Percentiles rank a stretch among this genome's conserved stretches.
Evolutionary conservation across 2,329 filamentous ascomycete species (phyloP).

Genomic region (Fusarium buxicola): DNA sequence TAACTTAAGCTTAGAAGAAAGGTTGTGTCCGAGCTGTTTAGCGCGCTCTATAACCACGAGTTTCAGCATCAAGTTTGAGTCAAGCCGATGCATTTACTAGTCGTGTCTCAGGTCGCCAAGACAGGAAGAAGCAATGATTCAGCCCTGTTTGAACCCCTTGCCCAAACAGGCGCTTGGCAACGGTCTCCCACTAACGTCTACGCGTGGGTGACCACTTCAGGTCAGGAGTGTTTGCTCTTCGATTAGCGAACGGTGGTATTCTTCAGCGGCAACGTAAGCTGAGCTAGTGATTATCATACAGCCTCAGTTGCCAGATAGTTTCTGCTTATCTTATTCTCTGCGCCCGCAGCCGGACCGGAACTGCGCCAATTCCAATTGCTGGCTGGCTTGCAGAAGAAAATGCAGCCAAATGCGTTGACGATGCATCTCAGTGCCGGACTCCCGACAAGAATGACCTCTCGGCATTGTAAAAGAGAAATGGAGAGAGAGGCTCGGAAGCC

Average conservation of each 20-base stretch:
- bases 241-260: not conserved
- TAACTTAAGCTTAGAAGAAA: constrained; percentile 11
- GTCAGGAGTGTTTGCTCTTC: not conserved
- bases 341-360: constrained; percentile 4
- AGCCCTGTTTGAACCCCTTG: constrained; percentile 12
- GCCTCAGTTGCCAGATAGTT: not conserved
- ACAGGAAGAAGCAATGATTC: not conserved
- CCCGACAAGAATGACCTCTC: not conserved
- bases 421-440: not conserved
- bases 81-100: not conserved
- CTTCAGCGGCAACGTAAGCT: not conserved
- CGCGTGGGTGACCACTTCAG: not conserved
- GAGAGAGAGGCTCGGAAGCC: not conserved
- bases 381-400: not conserved
- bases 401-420: not conserved
- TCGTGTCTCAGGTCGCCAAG: not conserved
- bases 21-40: not conserved
- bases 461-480: too few species aligned
- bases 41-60: not conserved
- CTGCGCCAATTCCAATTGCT: not conserved
- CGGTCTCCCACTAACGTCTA: not conserved
- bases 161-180: constrained; percentile 9
- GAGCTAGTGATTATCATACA: constrained; percentile 2
- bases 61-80: not conserved
- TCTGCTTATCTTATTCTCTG: not conserved